Evolutionary conservation across 1,284 basidiomycete genomes (phyloP).

Genomic region (Takashimella koratensis): DNA sequence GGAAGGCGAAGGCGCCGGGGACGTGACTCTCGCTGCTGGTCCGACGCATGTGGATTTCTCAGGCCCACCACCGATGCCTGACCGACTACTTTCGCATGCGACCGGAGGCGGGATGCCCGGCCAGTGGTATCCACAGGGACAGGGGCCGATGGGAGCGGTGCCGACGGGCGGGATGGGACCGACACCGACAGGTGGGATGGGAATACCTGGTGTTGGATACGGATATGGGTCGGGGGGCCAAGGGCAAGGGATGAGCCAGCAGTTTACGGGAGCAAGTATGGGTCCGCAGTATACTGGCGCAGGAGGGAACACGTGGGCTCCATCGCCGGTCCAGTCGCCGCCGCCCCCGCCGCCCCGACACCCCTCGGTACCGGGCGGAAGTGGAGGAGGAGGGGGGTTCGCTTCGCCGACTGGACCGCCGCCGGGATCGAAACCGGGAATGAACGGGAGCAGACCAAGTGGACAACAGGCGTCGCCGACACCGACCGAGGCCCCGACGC

Average conservation of each 20-base stretch:
- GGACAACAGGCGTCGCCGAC: conserved; percentile 2
- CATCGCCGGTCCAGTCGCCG: neutral
- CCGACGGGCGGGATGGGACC: neutral
- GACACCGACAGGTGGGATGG: conserved; percentile 18
- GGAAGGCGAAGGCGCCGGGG: conserved; percentile 5
- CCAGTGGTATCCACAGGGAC: too few species aligned
- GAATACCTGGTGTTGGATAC: conserved; percentile 34
- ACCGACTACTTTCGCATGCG: conserved; percentile 17
- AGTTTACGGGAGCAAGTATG: neutral
- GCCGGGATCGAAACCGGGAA: neutral
- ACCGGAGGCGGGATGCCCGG: conserved; percentile 4
- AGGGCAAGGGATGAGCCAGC: neutral
- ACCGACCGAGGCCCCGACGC: conserved; percentile 41
- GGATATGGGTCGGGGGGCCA: conserved; percentile 28
- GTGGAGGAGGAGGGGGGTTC: neutral
- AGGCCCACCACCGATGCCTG: conserved; percentile 44
- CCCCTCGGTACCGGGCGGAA: conserved; percentile 4
- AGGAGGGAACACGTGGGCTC: neutral
- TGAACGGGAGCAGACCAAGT: neutral
- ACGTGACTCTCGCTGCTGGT: conserved; percentile 27
- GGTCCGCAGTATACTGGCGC: neutral
- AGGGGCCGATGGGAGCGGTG: neutral
- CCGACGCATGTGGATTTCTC: conserved; percentile 43
- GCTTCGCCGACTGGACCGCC: conserved; percentile 7
- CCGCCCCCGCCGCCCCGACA: conserved; percentile 20